Conservation (phyloP, 1,284 basidiomycete species). For the Moesziomyces globuligerus region DNA sequence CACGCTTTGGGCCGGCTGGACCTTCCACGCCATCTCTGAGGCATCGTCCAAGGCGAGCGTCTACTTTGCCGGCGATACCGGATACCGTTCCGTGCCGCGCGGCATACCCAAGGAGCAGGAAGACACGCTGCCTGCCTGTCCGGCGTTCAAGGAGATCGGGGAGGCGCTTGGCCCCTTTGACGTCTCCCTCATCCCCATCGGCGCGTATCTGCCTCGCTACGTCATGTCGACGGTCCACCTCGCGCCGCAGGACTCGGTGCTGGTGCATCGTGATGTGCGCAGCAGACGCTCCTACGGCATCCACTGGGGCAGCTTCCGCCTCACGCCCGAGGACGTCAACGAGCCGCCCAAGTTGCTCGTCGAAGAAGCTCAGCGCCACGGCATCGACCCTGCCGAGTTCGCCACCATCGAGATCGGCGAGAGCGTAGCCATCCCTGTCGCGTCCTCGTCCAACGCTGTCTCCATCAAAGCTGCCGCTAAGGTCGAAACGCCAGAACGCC, state of each 20-base stretch:
- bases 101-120: conserved; percentile 45
- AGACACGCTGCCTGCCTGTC: conserved; percentile 45
- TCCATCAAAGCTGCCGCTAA: background rate
- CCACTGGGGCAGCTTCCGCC: conserved; percentile 53
- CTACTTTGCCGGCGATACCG: conserved; percentile 59
- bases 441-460: background rate
- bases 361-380: conserved; percentile 36
- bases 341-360: conserved; percentile 46
- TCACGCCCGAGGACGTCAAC: conserved; percentile 57
- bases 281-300: conserved; percentile 43
- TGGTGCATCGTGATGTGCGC: conserved; percentile 48
- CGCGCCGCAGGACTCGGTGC: conserved; percentile 51
- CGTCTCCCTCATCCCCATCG: conserved; percentile 53
- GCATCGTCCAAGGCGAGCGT: conserved; percentile 29
- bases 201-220: conserved; percentile 58
- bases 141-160: conserved; percentile 59
- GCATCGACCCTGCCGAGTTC: conserved; percentile 40
- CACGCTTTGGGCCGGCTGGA: conserved; percentile 57
- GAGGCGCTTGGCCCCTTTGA: conserved; percentile 57
- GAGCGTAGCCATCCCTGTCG: conserved; percentile 35
- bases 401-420: conserved; percentile 45
- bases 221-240: conserved; percentile 54
- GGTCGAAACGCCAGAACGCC: too few relatives aligned
- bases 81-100: conserved; percentile 43
- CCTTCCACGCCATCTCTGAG: conserved; percentile 29